These are phyloP conservation scores for Nemania bipapillata DNA, from an alignment of 2,329 filamentous ascomycete species.

Conservation along the genomic window DNA sequence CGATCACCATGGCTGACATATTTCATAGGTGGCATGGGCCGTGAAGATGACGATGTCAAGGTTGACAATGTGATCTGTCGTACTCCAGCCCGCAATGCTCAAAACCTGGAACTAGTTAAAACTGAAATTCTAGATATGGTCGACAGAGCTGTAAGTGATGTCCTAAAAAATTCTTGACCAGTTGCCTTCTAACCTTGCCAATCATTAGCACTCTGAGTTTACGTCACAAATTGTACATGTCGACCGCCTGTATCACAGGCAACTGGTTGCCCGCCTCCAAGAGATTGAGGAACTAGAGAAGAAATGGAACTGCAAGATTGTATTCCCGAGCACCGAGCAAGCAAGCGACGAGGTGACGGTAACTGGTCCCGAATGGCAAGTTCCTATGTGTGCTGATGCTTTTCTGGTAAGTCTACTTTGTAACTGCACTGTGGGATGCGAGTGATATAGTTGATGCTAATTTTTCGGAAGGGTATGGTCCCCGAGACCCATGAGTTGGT, in stretches of 20 bases:
- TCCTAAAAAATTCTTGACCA: conserved; percentile 40
- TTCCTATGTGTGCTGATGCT: conserved; percentile 94
- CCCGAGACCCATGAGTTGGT: conserved; percentile 94
- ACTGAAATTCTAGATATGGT: conserved; percentile 99
- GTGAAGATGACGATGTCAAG: conserved; percentile 97
- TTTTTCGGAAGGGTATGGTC: conserved; percentile 79
- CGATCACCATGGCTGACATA: conserved; percentile 14
- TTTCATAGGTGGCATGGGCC: conserved; percentile 74
- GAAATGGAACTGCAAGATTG: conserved; percentile 99
- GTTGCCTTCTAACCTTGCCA: not conserved
- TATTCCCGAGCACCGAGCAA: conserved; percentile 96
- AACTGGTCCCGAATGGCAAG: conserved; percentile 96
- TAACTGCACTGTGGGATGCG: not conserved
- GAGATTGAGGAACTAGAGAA: conserved; percentile 96
- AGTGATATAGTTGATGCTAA: conserved; percentile 46
- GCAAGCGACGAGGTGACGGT: conserved; percentile 96
- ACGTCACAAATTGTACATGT: conserved; percentile 93
- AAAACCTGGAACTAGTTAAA: conserved; percentile 96
- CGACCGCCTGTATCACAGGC: conserved; percentile 93
- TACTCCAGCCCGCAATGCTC: conserved; percentile 94
- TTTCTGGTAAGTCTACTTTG: conserved; percentile 72
- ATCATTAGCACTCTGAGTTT: conserved; percentile 85
- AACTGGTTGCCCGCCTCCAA: conserved; percentile 85
- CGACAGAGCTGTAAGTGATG: conserved; percentile 78
- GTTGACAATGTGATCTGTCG: conserved; percentile 99